Conservation (phyloP, 768 basidiomycete species). For the Xanthoconium purpureum region DNA sequence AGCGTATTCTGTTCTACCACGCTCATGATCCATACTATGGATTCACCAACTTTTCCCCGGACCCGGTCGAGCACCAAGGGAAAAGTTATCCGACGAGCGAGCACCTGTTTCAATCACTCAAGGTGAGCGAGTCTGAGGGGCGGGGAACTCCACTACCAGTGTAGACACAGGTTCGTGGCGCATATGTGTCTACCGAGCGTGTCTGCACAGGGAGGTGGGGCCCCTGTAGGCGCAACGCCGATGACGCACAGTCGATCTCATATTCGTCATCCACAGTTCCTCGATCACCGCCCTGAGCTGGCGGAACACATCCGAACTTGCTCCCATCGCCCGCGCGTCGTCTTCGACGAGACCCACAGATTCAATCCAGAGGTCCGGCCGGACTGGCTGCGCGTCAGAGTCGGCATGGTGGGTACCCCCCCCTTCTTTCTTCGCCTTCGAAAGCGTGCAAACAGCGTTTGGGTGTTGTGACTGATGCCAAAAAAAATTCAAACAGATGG, state of each 20-base stretch:
- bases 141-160: not conserved
- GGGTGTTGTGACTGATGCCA: slow-evolving; percentile 3
- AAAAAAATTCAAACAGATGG: slow-evolving; percentile 30
- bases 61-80: slow-evolving; percentile 38
- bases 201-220: not conserved
- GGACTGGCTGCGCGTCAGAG: slow-evolving; percentile 34
- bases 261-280: slow-evolving; percentile 23
- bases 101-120: slow-evolving; percentile 47
- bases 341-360: slow-evolving; percentile 35
- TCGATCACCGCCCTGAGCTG: slow-evolving; percentile 34
- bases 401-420: slow-evolving; percentile 29
- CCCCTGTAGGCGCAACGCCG: not conserved
- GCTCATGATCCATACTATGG: slow-evolving; percentile 35
- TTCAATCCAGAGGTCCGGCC: slow-evolving; percentile 36
- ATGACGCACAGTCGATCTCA: slow-evolving; percentile 20
- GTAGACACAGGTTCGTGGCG: not conserved
- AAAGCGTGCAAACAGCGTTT: slow-evolving; percentile 12
- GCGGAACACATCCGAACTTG: slow-evolving; percentile 36
- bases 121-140: slow-evolving; percentile 23
- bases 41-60: slow-evolving; percentile 45
- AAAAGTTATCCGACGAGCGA: slow-evolving; percentile 45
- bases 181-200: not conserved
- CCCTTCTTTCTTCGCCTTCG: slow-evolving; percentile 13
- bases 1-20: slow-evolving; percentile 33
- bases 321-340: slow-evolving; percentile 30